These are phyloP conservation scores for Phylloporus rhodoxanthus DNA, from an alignment of 768 basidiomycete genomes.

Conservation along the genomic window DNA sequence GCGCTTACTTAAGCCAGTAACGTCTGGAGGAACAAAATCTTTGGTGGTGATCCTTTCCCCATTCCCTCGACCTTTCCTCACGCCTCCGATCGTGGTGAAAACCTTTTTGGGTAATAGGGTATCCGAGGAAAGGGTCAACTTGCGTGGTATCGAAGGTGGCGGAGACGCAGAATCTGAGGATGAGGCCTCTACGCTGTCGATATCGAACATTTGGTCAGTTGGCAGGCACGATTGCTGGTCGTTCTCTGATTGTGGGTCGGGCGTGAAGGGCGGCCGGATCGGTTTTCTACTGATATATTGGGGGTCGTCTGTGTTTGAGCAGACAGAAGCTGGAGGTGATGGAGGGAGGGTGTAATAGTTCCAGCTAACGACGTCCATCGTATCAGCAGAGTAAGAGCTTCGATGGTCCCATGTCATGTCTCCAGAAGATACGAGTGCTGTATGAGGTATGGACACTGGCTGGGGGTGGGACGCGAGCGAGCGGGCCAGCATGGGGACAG, in stretches of 20 bases:
- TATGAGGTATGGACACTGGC: constrained; percentile 47
- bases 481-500: constrained; percentile 10
- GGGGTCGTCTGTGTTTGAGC: constrained; percentile 40
- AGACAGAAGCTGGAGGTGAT: constrained; percentile 44
- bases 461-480: constrained; percentile 22
- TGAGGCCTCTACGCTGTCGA: constrained; percentile 31
- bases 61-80: constrained; percentile 44
- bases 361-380: constrained; percentile 40
- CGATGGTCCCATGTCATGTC: constrained; percentile 48
- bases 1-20: constrained; percentile 81
- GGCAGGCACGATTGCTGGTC: constrained; percentile 55
- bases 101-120: constrained; percentile 32
- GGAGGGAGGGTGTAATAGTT: constrained; percentile 46
- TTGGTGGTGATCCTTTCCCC: constrained; percentile 56
- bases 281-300: constrained; percentile 40
- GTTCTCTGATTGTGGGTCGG: constrained; percentile 38
- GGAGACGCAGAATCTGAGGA: constrained; percentile 31
- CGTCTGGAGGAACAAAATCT: constrained; percentile 86
- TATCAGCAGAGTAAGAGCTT: constrained; percentile 31
- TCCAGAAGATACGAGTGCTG: constrained; percentile 44
- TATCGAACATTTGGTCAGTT: constrained; percentile 70
- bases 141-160: constrained; percentile 27
- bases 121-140: constrained; percentile 33
- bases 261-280: constrained; percentile 48
- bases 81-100: constrained; percentile 40